These are phyloP conservation scores for Rickenella mellea DNA, from an alignment of 768 basidiomycete species.

Conservation along the genomic window DNA sequence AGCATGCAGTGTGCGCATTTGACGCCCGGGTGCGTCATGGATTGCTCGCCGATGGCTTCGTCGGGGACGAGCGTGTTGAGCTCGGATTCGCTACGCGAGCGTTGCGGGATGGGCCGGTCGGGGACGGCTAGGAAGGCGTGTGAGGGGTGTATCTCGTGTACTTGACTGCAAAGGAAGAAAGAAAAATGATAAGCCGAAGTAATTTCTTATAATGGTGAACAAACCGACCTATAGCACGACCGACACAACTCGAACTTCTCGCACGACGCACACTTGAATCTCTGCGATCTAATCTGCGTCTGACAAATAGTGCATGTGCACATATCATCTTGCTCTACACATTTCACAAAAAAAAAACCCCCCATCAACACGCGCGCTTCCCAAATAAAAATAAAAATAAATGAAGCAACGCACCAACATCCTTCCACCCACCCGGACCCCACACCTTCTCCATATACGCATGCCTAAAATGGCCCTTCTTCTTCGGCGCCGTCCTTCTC, in stretches of 20 bases:
- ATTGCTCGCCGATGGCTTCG: slow-evolving; percentile 47
- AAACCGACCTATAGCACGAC: slow-evolving; percentile 66
- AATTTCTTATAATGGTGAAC: neutral
- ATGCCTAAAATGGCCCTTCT: slow-evolving; percentile 72
- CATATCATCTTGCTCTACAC: slow-evolving; percentile 69
- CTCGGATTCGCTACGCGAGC: slow-evolving; percentile 32
- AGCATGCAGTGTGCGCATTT: slow-evolving; percentile 82
- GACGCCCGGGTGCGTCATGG: slow-evolving; percentile 71
- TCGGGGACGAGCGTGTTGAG: slow-evolving; percentile 13
- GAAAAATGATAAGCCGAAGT: slow-evolving; percentile 1
- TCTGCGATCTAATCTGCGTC: slow-evolving; percentile 42
- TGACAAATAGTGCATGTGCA: slow-evolving; percentile 78
- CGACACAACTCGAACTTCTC: slow-evolving; percentile 72
- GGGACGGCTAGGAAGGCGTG: slow-evolving; percentile 80
- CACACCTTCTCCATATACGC: slow-evolving; percentile 83
- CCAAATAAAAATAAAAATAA: neutral
- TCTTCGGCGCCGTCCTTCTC: slow-evolving; percentile 58
- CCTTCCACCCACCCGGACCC: slow-evolving; percentile 77
- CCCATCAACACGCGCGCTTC: slow-evolving; percentile 4
- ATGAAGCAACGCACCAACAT: slow-evolving; percentile 64
- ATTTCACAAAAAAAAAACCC: slow-evolving; percentile 1
- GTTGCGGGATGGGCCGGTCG: slow-evolving; percentile 45
- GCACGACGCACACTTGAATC: slow-evolving; percentile 84
- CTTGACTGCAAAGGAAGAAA: slow-evolving; percentile 44
- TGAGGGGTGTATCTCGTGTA: slow-evolving; percentile 84